Evolutionary conservation across 1,139 yeast genomes (phyloP).

Genomic region (Pichia sp.): DNA sequence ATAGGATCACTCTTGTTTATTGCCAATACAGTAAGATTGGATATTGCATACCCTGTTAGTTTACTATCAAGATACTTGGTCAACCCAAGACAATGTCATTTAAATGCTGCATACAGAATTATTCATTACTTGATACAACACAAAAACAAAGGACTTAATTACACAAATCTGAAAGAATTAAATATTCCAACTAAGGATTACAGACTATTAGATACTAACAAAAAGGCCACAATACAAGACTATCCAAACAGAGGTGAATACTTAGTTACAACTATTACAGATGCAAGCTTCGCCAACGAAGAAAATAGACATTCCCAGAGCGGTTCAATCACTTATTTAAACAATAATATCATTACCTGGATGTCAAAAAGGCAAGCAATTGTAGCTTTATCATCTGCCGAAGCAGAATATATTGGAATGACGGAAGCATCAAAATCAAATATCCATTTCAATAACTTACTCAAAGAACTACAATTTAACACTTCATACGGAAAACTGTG

Average conservation of each 20-base stretch:
- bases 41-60: constrained; percentile 1
- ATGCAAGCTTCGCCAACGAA: constrained; percentile 4
- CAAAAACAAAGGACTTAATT: neutral
- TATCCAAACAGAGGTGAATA: constrained; percentile 1
- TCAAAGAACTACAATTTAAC: constrained; percentile 2
- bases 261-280: neutral
- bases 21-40: constrained; percentile 3
- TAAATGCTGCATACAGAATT: constrained; percentile 2
- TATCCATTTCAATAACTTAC: constrained; percentile 1
- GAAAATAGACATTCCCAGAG: constrained; percentile 1
- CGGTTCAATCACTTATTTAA: constrained; percentile 1
- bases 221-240: neutral
- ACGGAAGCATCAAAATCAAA: constrained; percentile 1
- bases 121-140: constrained; percentile 1
- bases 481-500: constrained; percentile 2
- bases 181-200: neutral
- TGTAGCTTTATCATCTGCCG: constrained; percentile 2
- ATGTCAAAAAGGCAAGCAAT: constrained; percentile 1
- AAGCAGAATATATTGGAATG: constrained; percentile 3
- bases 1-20: neutral
- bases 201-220: constrained; percentile 1
- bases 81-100: neutral
- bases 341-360: constrained; percentile 1
- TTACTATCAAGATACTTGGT: constrained; percentile 2
- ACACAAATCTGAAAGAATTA: neutral